Conservation (phyloP, 169 alveolate species). For the Cryptosporidium muris region DNA sequence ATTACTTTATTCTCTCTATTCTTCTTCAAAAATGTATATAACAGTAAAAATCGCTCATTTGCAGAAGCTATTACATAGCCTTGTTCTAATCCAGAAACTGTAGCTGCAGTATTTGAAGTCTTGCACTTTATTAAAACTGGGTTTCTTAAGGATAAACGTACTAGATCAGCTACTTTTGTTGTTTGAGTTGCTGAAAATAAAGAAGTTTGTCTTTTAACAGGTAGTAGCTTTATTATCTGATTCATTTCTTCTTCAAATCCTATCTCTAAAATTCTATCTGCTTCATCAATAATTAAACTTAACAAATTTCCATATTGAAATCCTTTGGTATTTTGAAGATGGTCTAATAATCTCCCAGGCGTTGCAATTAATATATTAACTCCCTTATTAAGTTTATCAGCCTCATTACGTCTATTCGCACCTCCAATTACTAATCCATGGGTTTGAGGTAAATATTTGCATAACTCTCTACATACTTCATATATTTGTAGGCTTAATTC, state of each 20-base stretch:
- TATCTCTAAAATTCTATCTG: conserved; percentile 96
- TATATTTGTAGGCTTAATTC: conserved; percentile 97
- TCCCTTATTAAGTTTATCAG: conserved; percentile 93
- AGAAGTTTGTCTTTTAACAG: conserved; percentile 96
- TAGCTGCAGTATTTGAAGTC: conserved; percentile 83
- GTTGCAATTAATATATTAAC: conserved; percentile 96
- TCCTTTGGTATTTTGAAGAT: conserved; percentile 96
- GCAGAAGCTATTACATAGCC: conserved; percentile 97
- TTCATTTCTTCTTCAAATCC: conserved; percentile 99
- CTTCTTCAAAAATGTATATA: conserved; percentile 95
- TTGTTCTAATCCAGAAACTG: conserved; percentile 95
- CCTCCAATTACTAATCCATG: conserved; percentile 99
- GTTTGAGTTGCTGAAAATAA: conserved; percentile 99
- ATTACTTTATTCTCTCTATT: conserved; percentile 92
- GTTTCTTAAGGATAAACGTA: conserved; percentile 92
- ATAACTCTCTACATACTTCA: conserved; percentile 94
- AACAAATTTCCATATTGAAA: conserved; percentile 93
- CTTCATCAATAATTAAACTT: conserved; percentile 97
- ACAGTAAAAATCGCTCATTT: conserved; percentile 92
- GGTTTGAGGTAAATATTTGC: conserved; percentile 93
- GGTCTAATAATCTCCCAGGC: conserved; percentile 98
- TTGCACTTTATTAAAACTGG: conserved; percentile 93
- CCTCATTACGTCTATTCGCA: conserved; percentile 95
- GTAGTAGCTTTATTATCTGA: conserved; percentile 93
- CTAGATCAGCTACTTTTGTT: conserved; percentile 94